Evolutionary conservation across 202 grass and related monocot genomes (phyloP), one percentile per base, ranked within the genome.

Genomic region (Musa balbisiana): DNA sequence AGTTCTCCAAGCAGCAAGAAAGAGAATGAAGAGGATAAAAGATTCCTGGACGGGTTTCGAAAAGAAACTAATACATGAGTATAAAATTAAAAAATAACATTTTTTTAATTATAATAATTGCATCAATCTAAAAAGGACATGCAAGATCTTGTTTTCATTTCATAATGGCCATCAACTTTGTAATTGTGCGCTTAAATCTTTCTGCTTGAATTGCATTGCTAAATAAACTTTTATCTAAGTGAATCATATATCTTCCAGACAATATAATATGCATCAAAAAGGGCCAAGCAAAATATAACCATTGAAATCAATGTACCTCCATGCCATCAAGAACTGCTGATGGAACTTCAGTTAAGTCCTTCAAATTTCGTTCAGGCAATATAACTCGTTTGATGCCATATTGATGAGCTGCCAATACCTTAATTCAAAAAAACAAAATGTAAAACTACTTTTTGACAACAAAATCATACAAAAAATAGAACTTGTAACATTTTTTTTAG

Each of bases 351-450:
- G 85, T 62, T 64, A 99, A 80, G 82, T 99, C 95, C 85, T 99
- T 99, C 73, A 92, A 79, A 72, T 99, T 99, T 71, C 91, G 89
- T 89, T 95, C 89, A 73, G 95, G 95, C 67, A 99, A 84, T 76
- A 99, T 95, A 78, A 99, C 95, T 85, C 95, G 84, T 83, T 95
- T 99, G 72, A 99, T 95, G 55, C 95, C 95, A 87, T 85, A 92
- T 2, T 91, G 87, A 81, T 99, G 89, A 23, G 95, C 95, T 0
- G 95, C 91, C 80, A 99, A 79, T 59, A 99, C 89, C 95, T 98
- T 71, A 87, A 80, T 75, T 60, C 24, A 69, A 71, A 43, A 49
- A 49, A 68, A 68, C 2, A 71, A 10, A 52, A 5, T 21, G 13
- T 67, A 6, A 27, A 10, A 67, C 29, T 33, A 29, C 0, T 10